These are phyloP conservation scores for Candida anutae DNA, from an alignment of 1,139 yeast genomes.

Conservation along the genomic window DNA sequence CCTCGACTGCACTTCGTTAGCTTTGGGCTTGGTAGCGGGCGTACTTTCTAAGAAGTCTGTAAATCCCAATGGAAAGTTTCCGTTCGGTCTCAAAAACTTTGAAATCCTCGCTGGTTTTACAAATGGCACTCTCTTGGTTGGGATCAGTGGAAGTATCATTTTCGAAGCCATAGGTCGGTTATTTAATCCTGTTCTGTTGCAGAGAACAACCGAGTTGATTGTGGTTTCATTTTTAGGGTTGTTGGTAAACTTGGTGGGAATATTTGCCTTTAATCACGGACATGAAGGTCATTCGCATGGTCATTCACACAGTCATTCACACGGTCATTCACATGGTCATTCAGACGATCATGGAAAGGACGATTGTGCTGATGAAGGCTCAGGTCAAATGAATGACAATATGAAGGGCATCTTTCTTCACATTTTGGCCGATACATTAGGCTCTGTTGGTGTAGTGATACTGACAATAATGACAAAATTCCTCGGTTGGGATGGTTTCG, in stretches of 20 bases:
- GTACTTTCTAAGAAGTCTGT: constrained; percentile 39
- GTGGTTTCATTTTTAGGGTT: constrained; percentile 81
- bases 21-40: constrained; percentile 86
- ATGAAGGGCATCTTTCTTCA: constrained; percentile 94
- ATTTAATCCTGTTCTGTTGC: constrained; percentile 65
- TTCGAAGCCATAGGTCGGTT: constrained; percentile 83
- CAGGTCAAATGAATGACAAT: constrained; percentile 54
- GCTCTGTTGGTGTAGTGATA: constrained; percentile 91
- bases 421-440: constrained; percentile 89
- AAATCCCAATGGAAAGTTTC: constrained; percentile 60
- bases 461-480: constrained; percentile 65
- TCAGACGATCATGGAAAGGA: constrained; percentile 23
- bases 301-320: constrained; percentile 29
- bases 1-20: constrained; percentile 82
- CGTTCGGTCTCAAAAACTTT: constrained; percentile 78
- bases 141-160: constrained; percentile 81
- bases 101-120: constrained; percentile 94
- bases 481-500: constrained; percentile 62
- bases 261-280: constrained; percentile 89
- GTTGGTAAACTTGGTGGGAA: constrained; percentile 82
- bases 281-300: constrained; percentile 23
- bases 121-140: constrained; percentile 80
- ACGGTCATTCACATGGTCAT: constrained; percentile 14
- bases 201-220: constrained; percentile 77
- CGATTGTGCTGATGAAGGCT: constrained; percentile 10